Percentiles rank a stretch among this genome's conserved stretches.
Conservation (phyloP, 2,329 filamentous ascomycete species). For the Cladobotryum mycophilum region DNA sequence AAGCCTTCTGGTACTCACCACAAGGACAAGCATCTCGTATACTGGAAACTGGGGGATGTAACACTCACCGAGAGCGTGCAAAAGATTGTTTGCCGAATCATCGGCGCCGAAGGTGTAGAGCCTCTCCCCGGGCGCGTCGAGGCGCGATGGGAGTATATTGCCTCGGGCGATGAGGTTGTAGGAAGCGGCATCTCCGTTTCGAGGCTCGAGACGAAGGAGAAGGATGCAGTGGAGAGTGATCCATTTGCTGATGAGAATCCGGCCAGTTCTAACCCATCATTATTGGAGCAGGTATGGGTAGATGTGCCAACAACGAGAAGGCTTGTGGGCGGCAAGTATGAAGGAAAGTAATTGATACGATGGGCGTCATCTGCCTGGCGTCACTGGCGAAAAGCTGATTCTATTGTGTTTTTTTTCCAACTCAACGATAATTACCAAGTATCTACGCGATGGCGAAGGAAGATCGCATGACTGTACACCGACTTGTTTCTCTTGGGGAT, state of each 20-base stretch:
- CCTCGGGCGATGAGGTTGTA: slow-evolving; percentile 37
- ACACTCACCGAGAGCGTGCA: slow-evolving; percentile 58
- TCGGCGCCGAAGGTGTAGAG: slow-evolving; percentile 62
- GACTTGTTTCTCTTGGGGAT: slow-evolving; percentile 2
- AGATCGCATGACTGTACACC: slow-evolving; percentile 1
- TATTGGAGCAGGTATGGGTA: slow-evolving; percentile 48
- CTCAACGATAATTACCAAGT: not conserved
- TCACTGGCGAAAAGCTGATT: not conserved
- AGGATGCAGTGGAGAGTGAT: slow-evolving; percentile 47
- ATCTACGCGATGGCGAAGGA: not conserved
- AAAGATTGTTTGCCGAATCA: slow-evolving; percentile 78
- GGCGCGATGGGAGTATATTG: slow-evolving; percentile 65
- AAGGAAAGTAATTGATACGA: slow-evolving; percentile 34
- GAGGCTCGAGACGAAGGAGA: slow-evolving; percentile 47
- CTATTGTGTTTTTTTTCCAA: slow-evolving; percentile 1
- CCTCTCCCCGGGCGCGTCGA: slow-evolving; percentile 73
- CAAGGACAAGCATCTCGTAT: slow-evolving; percentile 69
- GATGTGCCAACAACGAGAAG: slow-evolving; percentile 61
- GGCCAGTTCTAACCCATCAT: slow-evolving; percentile 14
- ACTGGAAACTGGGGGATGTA: slow-evolving; percentile 75
- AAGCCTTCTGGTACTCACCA: slow-evolving; percentile 76
- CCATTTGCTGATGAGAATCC: slow-evolving; percentile 58
- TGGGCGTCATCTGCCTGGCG: slow-evolving; percentile 11
- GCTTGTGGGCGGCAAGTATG: slow-evolving; percentile 70
- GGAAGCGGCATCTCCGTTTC: slow-evolving; percentile 62